Percentiles rank a stretch among this genome's conserved stretches.
These are phyloP conservation scores for Pisolithus microcarpus DNA, from an alignment of 768 basidiomycete genomes.

Conservation along the genomic window DNA sequence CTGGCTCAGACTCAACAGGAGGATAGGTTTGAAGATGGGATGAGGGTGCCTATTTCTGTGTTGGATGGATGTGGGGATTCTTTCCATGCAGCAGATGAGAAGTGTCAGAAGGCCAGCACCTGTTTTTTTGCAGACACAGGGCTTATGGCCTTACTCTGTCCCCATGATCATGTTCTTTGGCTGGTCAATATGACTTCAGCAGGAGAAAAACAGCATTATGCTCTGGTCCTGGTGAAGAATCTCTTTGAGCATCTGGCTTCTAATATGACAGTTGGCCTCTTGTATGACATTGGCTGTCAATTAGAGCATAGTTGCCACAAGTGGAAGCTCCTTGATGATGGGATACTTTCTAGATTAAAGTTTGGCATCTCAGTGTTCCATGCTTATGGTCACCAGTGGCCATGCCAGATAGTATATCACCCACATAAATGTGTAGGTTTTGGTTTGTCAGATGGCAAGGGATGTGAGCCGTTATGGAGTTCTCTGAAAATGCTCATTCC, in stretches of 20 bases:
- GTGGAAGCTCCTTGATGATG: constrained; percentile 2
- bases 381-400: constrained; percentile 30
- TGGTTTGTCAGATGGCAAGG: constrained; percentile 31
- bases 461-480: constrained; percentile 30
- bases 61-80: constrained; percentile 28
- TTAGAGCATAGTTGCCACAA: constrained; percentile 3
- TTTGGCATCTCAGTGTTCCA: constrained; percentile 28
- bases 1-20: background rate
- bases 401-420: constrained; percentile 30
- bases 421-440: constrained; percentile 23
- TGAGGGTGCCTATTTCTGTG: constrained; percentile 23
- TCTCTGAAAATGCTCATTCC: constrained; percentile 16
- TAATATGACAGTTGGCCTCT: constrained; percentile 1
- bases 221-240: background rate
- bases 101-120: constrained; percentile 13
- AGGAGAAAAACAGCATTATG: constrained; percentile 16
- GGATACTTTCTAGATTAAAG: constrained; percentile 4
- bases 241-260: constrained; percentile 1
- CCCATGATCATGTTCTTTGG: constrained; percentile 14
- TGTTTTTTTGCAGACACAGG: constrained; percentile 12
- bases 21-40: constrained; percentile 13
- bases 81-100: constrained; percentile 17
- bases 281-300: constrained; percentile 6
- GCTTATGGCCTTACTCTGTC: constrained; percentile 11
- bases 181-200: constrained; percentile 13